phyloP scores from a whole-genome alignment of 176 grass and related monocot genomes.

The Themeda triandra region DNA sequence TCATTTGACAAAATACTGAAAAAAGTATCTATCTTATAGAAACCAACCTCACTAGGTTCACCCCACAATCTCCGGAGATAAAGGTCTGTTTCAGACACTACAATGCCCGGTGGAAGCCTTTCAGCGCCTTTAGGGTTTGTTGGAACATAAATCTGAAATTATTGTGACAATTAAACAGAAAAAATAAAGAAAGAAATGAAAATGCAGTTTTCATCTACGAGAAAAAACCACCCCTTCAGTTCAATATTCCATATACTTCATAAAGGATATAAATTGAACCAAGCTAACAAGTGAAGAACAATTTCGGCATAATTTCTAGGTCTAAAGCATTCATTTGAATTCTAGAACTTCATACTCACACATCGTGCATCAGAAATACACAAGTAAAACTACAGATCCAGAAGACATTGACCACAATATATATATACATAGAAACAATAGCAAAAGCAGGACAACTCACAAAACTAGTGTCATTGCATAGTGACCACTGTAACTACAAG shows the following conservation, averaged over 20 bases:
- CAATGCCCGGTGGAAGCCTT: constrained; percentile 74
- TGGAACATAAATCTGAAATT: constrained; percentile 60
- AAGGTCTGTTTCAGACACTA: constrained; percentile 80
- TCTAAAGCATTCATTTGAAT: background rate
- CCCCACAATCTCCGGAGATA: constrained; percentile 81
- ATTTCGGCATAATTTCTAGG: background rate
- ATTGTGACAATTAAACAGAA: background rate
- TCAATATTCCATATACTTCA: background rate
- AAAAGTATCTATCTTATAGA: constrained; percentile 1
- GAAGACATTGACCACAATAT: background rate
- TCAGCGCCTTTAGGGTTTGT: constrained; percentile 91
- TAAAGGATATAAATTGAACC: background rate
- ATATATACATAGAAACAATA: background rate
- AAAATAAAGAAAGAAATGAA: background rate
- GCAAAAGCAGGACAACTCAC: background rate
- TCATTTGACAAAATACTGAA: background rate
- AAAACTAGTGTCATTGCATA: background rate
- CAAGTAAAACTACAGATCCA: background rate
- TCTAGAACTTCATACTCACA: background rate
- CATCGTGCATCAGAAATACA: background rate
- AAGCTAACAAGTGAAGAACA: background rate
- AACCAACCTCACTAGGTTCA: constrained; percentile 84
- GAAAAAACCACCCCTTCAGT: background rate
- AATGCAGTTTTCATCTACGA: background rate
- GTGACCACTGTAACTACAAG: background rate